A percentile compares a stretch with the other conserved stretches of the same genome.
phyloP scores from a whole-genome alignment of 176 grass and related monocot species.

The Bromus sterilis region DNA sequence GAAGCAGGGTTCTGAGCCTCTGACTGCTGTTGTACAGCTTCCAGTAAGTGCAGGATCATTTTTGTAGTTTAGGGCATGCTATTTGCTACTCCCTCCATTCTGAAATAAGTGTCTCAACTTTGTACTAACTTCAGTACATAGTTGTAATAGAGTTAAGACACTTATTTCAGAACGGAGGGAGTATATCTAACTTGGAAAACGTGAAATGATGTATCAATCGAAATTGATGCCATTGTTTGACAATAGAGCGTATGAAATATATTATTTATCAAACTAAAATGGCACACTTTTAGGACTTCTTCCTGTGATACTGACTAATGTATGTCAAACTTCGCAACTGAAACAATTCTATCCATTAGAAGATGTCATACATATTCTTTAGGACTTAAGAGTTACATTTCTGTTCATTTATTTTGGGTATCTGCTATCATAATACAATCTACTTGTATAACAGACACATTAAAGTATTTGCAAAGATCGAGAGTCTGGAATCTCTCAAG shows the following conservation, averaged over 20 bases:
- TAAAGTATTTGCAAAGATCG: conserved; percentile 63
- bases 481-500: conserved; percentile 56
- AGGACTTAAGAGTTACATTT: background rate
- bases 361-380: background rate
- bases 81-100: no score
- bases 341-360: background rate
- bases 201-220: background rate
- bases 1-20: background rate
- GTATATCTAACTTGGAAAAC: conserved; percentile 7
- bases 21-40: background rate
- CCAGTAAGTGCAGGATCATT: background rate
- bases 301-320: background rate
- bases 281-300: background rate
- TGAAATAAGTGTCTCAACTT: no score
- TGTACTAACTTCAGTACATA: no score
- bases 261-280: background rate
- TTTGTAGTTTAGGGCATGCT: background rate
- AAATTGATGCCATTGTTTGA: background rate
- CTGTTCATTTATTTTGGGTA: background rate
- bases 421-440: background rate
- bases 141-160: no score
- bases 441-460: conserved; percentile 23
- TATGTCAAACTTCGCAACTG: background rate
- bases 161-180: no score
- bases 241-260: background rate